Percentiles rank a stretch among this genome's conserved stretches.
Conservation (phyloP, 2,329 filamentous ascomycete genomes). For the Allantophomopsis lycopodina region DNA sequence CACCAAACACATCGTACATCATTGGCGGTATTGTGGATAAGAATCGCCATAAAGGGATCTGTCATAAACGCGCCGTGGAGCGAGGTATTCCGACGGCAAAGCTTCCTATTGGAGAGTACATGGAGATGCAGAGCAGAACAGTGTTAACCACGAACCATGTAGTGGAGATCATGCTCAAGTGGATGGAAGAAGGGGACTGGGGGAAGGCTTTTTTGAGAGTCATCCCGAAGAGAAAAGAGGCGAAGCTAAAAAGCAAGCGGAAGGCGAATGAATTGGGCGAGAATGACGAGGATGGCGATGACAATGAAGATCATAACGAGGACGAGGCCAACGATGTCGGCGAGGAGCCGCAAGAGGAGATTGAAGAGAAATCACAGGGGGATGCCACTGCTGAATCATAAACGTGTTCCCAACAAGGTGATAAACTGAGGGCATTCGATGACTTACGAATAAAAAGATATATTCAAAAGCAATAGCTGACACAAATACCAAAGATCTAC, state of each 20-base stretch:
- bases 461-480: no score
- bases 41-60: conserved; percentile 90
- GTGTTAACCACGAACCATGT: conserved; percentile 94
- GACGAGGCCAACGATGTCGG: neutral
- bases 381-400: neutral
- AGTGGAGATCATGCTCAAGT: conserved; percentile 88
- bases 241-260: conserved; percentile 36
- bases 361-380: neutral
- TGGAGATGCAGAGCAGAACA: conserved; percentile 76
- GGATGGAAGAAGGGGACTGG: conserved; percentile 87
- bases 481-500: no score
- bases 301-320: neutral
- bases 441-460: no score
- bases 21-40: conserved; percentile 92
- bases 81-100: conserved; percentile 76
- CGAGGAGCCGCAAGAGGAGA: neutral
- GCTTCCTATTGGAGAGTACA: conserved; percentile 87
- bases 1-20: conserved; percentile 82
- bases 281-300: neutral
- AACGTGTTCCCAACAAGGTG: no score
- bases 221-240: conserved; percentile 84
- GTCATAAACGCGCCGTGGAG: conserved; percentile 67
- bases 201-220: conserved; percentile 76
- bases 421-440: no score
- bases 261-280: neutral